Base-by-base conservation (phyloP, 495 filamentous ascomycete genomes). In the Aspergillus olivimuriae region DNA sequence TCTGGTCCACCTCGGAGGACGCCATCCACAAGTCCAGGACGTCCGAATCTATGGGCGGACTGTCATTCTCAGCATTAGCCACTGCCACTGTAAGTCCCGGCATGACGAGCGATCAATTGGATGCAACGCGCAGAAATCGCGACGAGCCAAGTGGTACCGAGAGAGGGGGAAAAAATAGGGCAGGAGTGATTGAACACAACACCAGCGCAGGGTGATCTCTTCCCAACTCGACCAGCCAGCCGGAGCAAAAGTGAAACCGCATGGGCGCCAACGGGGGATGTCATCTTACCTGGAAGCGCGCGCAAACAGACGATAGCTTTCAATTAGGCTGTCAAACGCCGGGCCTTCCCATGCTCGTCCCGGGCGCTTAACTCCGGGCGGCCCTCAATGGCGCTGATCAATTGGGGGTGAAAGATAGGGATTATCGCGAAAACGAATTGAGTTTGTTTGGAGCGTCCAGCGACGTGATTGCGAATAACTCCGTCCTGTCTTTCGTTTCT, bases 1-100 rank as follows among this genome's bases (percentile, higher is more conserved):
- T 97, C 70, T 95, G 89, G 62, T 97, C 92, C 34, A 97, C 86
- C 63, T 95, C 89, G 36, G 88, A 89, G 61, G 87, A 89, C 63
- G 94, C 91, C 92, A 96, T 97, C 74, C 74, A 76, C 57, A 67
- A 53, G 55, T 46, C 46, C 24, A 70, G 49, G 14, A 55, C 39
- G 10, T 38, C 45, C 20, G 57, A 36, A 26, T 57, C 61, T 56
- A 53, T 48, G 19, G 44, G 26, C 40, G 39, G 44, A 32, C 14
- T 35, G 35, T 46, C 45, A 39, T 37, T 22, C 34, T 35, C 28
- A 14, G 40, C 12, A 40, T 56, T 39, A 63, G 54, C 39, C 20
- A 48, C 16, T 8, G 43, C 30, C 34, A 42, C 43, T 16, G n/a
- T 37, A n/a, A 47, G 30, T 34, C 28, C 28, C 9, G 24, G 23